Evolutionary conservation across 192 early-diverging fungal species (phyloP).

Genomic region (Podila horticola): DNA sequence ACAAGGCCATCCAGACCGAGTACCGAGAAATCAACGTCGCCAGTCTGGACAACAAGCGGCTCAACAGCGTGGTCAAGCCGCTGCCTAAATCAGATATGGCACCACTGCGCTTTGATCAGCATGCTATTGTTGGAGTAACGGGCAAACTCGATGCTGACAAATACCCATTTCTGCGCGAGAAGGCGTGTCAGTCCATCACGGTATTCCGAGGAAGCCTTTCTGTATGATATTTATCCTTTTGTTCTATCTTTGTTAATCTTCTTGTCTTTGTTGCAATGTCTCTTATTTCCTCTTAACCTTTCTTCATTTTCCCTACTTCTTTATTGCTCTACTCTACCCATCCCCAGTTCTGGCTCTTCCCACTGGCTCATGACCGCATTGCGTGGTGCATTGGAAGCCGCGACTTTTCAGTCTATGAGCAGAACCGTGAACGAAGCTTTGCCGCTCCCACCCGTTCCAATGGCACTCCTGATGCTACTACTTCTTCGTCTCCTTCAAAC

Average conservation of each 20-base stretch:
- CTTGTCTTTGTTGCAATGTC: background rate
- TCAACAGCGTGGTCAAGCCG: background rate
- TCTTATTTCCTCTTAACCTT: background rate
- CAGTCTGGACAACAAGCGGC: slow-evolving; percentile 1
- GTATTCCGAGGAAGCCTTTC: slow-evolving; percentile 20
- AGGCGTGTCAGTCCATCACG: slow-evolving; percentile 20
- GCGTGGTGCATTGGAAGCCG: slow-evolving; percentile 13
- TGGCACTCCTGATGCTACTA: too few relatives aligned
- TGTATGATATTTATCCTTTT: background rate
- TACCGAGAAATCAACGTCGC: slow-evolving; percentile 1
- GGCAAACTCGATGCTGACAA: slow-evolving; percentile 12
- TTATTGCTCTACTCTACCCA: background rate
- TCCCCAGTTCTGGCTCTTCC: slow-evolving; percentile 24
- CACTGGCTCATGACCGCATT: slow-evolving; percentile 21
- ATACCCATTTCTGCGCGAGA: slow-evolving; percentile 32
- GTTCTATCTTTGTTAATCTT: background rate
- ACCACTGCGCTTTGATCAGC: slow-evolving; percentile 34
- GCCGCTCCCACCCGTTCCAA: background rate
- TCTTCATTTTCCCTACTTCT: background rate
- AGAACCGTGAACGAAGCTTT: background rate
- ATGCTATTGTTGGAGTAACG: slow-evolving; percentile 26
- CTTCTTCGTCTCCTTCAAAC: too few relatives aligned
- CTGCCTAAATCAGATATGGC: slow-evolving; percentile 24
- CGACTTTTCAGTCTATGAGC: background rate
- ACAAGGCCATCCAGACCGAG: background rate